Percentiles rank a stretch among this genome's conserved stretches.
These are phyloP conservation scores for Plasmodium knowlesi DNA, from an alignment of 169 alveolate genomes.

Conservation along the genomic window DNA sequence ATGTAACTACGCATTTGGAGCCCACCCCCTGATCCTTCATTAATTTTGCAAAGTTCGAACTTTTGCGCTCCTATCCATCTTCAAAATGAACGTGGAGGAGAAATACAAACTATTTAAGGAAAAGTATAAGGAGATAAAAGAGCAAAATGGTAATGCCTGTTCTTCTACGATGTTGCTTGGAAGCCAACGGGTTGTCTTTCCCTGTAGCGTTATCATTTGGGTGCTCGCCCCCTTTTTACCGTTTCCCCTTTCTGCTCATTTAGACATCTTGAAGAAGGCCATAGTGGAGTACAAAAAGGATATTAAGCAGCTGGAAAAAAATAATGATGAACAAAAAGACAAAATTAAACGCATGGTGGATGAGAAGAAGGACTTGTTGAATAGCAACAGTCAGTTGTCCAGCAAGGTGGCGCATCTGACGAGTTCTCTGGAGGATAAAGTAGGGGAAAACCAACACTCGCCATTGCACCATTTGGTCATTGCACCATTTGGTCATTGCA, in stretches of 20 bases:
- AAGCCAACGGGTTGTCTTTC: not conserved
- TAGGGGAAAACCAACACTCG: not conserved
- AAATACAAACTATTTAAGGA: slow-evolving; percentile 68
- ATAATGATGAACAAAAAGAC: slow-evolving; percentile 27
- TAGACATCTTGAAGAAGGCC: slow-evolving; percentile 70
- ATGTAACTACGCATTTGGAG: not conserved
- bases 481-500: not conserved
- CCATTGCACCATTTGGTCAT: not conserved
- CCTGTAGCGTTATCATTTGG: not conserved
- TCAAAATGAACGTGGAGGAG: slow-evolving; percentile 63
- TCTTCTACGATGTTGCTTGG: not conserved
- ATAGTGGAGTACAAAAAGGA: slow-evolving; percentile 72
- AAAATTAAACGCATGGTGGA: slow-evolving; percentile 7
- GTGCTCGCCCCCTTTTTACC: not conserved
- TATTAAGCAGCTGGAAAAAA: slow-evolving; percentile 62
- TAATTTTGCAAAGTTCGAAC: not conserved
- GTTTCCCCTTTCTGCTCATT: not conserved
- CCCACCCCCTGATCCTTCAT: not conserved
- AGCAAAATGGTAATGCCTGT: slow-evolving; percentile 67
- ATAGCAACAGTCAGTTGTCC: slow-evolving; percentile 17
- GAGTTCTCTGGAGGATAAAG: slow-evolving; percentile 53
- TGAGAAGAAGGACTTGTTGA: slow-evolving; percentile 19
- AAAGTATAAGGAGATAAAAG: slow-evolving; percentile 71
- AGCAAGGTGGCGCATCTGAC: slow-evolving; percentile 21
- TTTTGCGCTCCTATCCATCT: not conserved